phyloP scores from a whole-genome alignment of 495 filamentous ascomycete species.

The Pyrenula massariospora region DNA sequence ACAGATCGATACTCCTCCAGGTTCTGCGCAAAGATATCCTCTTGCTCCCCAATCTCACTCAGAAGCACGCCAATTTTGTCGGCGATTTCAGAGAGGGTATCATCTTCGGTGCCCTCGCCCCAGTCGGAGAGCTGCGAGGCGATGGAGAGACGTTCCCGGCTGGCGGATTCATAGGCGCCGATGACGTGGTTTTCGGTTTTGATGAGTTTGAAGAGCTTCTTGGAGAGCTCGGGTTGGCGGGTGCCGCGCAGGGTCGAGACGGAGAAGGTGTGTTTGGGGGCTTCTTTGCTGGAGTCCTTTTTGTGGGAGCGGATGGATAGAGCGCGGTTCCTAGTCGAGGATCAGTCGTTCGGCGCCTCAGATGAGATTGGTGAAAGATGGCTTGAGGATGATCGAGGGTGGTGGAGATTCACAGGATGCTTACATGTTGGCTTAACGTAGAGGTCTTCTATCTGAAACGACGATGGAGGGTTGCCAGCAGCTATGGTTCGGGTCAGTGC shows the following conservation, averaged over 20 bases:
- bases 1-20: constrained; percentile 70
- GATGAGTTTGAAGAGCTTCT: constrained; percentile 77
- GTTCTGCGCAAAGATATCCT: constrained; percentile 74
- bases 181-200: constrained; percentile 84
- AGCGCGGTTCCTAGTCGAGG: constrained; percentile 39
- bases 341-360: not conserved
- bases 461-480: not conserved
- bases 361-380: not conserved
- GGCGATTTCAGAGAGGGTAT: constrained; percentile 73
- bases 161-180: constrained; percentile 68
- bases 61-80: constrained; percentile 92
- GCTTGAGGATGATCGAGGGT: not conserved
- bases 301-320: constrained; percentile 46
- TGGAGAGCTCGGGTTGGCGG: constrained; percentile 72
- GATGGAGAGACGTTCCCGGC: constrained; percentile 66
- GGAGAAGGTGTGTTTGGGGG: constrained; percentile 53
- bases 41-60: constrained; percentile 83
- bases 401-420: not conserved
- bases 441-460: not conserved
- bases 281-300: constrained; percentile 21
- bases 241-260: constrained; percentile 71
- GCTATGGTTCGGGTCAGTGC: not conserved
- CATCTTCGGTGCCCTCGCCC: constrained; percentile 83
- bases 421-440: not conserved
- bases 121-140: constrained; percentile 91